These are phyloP conservation scores for Tremella yokohamensis DNA, from an alignment of 768 basidiomycete genomes.

Conservation along the genomic window DNA sequence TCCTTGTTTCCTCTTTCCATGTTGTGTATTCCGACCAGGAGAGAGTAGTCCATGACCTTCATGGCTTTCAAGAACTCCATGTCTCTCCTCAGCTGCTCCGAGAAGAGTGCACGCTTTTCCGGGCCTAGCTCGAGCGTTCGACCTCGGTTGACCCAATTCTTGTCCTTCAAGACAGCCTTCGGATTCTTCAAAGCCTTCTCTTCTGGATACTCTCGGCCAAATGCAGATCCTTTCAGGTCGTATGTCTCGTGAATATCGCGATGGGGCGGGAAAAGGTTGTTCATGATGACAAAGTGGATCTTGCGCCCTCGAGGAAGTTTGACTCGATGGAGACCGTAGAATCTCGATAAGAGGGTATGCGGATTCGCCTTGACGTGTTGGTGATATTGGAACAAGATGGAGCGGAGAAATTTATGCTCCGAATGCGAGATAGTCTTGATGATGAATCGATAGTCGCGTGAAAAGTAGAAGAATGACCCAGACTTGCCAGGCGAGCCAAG, in stretches of 20 bases:
- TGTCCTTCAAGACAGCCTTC: slow-evolving; percentile 85
- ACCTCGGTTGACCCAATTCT: slow-evolving; percentile 87
- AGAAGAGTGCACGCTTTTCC: slow-evolving; percentile 83
- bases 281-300: slow-evolving; percentile 99
- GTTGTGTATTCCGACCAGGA: slow-evolving; percentile 90
- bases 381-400: slow-evolving; percentile 78
- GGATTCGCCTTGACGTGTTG: slow-evolving; percentile 83
- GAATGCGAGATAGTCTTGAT: slow-evolving; percentile 96
- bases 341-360: slow-evolving; percentile 85
- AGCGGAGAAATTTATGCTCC: slow-evolving; percentile 89
- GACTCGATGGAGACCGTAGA: slow-evolving; percentile 96
- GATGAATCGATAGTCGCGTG: slow-evolving; percentile 96
- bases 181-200: slow-evolving; percentile 73
- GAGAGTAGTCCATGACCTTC: slow-evolving; percentile 92
- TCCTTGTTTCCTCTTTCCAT: slow-evolving; percentile 87
- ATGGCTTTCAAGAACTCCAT: slow-evolving; percentile 76
- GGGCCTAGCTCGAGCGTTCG: slow-evolving; percentile 86
- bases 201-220: slow-evolving; percentile 82
- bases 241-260: slow-evolving; percentile 97
- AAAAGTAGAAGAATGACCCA: slow-evolving; percentile 99
- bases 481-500: slow-evolving; percentile 97
- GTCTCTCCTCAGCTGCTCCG: slow-evolving; percentile 86
- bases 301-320: slow-evolving; percentile 89
- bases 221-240: slow-evolving; percentile 91
- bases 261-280: slow-evolving; percentile 96